Base-by-base conservation (phyloP, 2,329 filamentous ascomycete species). In the Cladorrhinum sp. region DNA sequence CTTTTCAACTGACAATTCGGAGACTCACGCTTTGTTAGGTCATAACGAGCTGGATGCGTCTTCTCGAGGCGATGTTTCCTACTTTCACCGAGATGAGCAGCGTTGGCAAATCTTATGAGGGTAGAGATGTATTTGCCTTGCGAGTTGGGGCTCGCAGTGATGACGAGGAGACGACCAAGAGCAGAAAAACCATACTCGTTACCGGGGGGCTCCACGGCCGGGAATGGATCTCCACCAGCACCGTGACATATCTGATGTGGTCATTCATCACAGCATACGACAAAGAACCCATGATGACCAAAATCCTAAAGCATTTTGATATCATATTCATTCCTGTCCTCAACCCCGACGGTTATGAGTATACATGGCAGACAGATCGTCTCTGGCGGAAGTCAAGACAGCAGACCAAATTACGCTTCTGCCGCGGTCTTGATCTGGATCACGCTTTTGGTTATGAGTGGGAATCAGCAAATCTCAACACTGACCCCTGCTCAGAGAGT, bases 311-410 rank as follows among this genome's bases (percentile, higher is more conserved):
- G 64, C 82, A 89, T 58, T 96, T 94, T 70, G 93, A 98, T 74
- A 87, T 96, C 68, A 81, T 98, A 50, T 89, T 98, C 68, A 83
- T 98, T 23, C 95, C 95, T 0, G 91, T 91, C 0, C 76, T 95
- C 61, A 99, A 99, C 72, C 92, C 94, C 0, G 95, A 99, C 73
- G 95, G 95, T 28, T 96, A 97, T 71, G 88, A 92, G 65, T 97
- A 96, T 74, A 92, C 91, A 0, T 98, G 94, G 94, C 86, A 93
- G 62, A 86, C 86, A 1, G 94, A 99, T 73, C 87, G 95, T 7
- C 80, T 99, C 0, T 99, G 94, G 94, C 89, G 94, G 70, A 99
- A 98, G 77, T 96, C 95, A 61, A 82, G 92, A 54, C 94, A 98
- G 72, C 83, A 87, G 55, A 98, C 93, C 0, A 87, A 82, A 61